These are phyloP conservation scores for Acer saccharum DNA, from an alignment of 345 rosid species.

Conservation along the genomic window DNA sequence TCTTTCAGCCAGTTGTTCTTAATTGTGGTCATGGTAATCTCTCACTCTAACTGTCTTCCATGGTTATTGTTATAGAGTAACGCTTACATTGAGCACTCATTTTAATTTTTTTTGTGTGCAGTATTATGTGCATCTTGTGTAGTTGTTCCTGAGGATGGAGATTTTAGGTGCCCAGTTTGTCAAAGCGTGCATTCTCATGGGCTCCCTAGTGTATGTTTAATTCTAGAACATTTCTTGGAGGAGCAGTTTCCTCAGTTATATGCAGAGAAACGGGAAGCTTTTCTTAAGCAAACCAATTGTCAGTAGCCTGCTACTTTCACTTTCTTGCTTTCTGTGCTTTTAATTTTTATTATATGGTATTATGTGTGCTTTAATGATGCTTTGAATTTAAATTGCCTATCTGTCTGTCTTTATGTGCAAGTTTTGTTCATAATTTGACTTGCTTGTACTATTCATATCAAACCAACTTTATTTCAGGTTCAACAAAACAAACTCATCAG, in stretches of 20 bases:
- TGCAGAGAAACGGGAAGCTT: conserved; percentile 25
- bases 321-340: neutral
- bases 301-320: conserved; percentile 12
- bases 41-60: neutral
- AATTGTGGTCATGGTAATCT: conserved; percentile 51
- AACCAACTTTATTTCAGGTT: conserved; percentile 27
- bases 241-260: conserved; percentile 35
- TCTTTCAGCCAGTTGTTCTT: conserved; percentile 43
- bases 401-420: neutral
- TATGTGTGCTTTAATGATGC: neutral
- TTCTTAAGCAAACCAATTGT: conserved; percentile 25
- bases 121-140: conserved; percentile 45
- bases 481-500: conserved; percentile 21
- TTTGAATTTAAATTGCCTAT: neutral
- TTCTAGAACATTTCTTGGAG: conserved; percentile 42
- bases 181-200: conserved; percentile 43
- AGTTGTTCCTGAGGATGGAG: conserved; percentile 19
- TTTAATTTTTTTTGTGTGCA: conserved; percentile 32
- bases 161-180: conserved; percentile 36
- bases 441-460: neutral
- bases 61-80: neutral
- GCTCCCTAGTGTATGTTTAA: conserved; percentile 35
- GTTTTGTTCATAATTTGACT: conserved; percentile 1
- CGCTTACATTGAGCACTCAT: neutral
- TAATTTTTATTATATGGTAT: neutral